These are phyloP conservation scores for Claviceps citrina DNA, from an alignment of 2,329 filamentous ascomycete genomes.

Conservation along the genomic window DNA sequence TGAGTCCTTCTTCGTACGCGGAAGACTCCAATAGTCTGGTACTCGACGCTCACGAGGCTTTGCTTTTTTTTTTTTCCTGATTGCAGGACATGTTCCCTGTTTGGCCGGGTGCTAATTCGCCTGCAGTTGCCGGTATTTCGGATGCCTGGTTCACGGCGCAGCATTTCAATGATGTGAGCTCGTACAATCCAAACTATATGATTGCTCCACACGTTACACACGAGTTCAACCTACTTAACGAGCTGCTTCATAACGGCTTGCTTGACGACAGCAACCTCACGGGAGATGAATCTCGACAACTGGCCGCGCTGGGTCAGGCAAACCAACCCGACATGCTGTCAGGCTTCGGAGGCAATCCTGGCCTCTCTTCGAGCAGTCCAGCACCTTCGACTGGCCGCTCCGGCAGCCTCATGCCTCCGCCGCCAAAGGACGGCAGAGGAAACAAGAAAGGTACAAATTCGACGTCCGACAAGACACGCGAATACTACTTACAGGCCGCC, in stretches of 20 bases:
- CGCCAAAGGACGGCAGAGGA: constrained; percentile 32
- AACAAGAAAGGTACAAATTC: constrained; percentile 45
- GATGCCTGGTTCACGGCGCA: constrained; percentile 69
- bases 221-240: constrained; percentile 92
- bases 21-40: background rate
- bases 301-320: constrained; percentile 25
- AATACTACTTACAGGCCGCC: constrained; percentile 94
- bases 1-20: background rate
- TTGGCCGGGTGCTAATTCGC: constrained; percentile 5
- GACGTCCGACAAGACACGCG: constrained; percentile 62
- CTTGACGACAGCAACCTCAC: constrained; percentile 68
- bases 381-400: constrained; percentile 11
- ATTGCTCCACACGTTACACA: constrained; percentile 84
- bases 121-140: constrained; percentile 57
- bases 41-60: background rate
- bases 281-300: constrained; percentile 45
- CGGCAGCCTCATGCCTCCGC: constrained; percentile 31
- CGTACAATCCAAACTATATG: constrained; percentile 86
- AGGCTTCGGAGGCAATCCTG: constrained; percentile 30
- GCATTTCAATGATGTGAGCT: constrained; percentile 88
- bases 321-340: constrained; percentile 33
- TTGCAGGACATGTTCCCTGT: background rate
- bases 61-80: background rate
- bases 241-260: constrained; percentile 84
- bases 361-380: constrained; percentile 11